phyloP scores from a whole-genome alignment of 108 stramenopile genomes.

The Epithemia pelagica region DNA sequence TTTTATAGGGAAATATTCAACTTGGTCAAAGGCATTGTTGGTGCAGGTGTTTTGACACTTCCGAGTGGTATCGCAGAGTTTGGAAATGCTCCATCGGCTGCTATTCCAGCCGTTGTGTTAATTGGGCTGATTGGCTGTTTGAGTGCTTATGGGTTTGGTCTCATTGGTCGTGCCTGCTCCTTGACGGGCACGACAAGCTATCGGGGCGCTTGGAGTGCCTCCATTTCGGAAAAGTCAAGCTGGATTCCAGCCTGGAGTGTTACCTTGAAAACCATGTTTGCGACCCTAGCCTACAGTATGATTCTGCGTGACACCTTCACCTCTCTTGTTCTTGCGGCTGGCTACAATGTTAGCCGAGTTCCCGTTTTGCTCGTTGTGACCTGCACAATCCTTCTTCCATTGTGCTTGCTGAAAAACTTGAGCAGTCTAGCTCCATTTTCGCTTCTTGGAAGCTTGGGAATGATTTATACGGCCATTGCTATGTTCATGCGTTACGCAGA shows the following conservation, averaged over 20 bases:
- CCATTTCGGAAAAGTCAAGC: slow-evolving; percentile 61
- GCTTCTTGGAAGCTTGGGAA: slow-evolving; percentile 72
- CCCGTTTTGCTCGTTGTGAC: slow-evolving; percentile 63
- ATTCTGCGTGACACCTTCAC: slow-evolving; percentile 88
- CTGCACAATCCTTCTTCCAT: slow-evolving; percentile 74
- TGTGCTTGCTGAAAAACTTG: slow-evolving; percentile 88
- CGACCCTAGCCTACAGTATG: slow-evolving; percentile 86
- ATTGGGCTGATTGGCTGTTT: slow-evolving; percentile 72
- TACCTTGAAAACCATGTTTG: slow-evolving; percentile 73
- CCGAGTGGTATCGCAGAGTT: slow-evolving; percentile 90
- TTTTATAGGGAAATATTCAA: slow-evolving; percentile 41
- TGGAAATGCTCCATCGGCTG: slow-evolving; percentile 82
- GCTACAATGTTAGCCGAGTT: slow-evolving; percentile 50
- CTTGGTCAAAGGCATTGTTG: slow-evolving; percentile 61
- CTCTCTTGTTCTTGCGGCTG: slow-evolving; percentile 58
- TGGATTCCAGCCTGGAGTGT: slow-evolving; percentile 70
- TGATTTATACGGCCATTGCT: slow-evolving; percentile 81
- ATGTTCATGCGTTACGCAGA: slow-evolving; percentile 79
- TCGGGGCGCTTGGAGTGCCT: slow-evolving; percentile 86
- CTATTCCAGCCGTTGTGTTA: slow-evolving; percentile 77
- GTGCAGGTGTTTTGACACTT: slow-evolving; percentile 90
- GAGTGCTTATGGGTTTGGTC: slow-evolving; percentile 86
- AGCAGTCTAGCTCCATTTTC: slow-evolving; percentile 77
- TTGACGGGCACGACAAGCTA: slow-evolving; percentile 72
- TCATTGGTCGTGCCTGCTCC: slow-evolving; percentile 77